Conservation (phyloP, 352 stramenopile genomes). For the Hyphochytrium catenoides region DNA sequence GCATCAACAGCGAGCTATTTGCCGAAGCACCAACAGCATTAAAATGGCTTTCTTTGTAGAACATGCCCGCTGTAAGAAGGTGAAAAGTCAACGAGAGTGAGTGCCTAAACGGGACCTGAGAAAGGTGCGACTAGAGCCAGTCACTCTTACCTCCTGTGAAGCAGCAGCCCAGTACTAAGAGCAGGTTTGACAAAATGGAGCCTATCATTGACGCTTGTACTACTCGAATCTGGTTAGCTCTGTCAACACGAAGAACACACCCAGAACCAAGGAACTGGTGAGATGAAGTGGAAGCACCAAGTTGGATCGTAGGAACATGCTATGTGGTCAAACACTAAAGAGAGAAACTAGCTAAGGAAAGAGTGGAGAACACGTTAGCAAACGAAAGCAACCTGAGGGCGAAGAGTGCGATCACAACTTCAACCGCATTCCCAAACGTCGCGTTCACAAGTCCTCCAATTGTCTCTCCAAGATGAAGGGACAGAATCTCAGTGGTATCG, state of each 20-base stretch:
- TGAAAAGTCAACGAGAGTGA: neutral
- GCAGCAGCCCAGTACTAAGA: constrained; percentile 87
- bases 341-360: too few relatives aligned
- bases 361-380: too few relatives aligned
- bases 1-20: constrained; percentile 80
- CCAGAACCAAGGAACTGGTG: too few relatives aligned
- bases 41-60: constrained; percentile 64
- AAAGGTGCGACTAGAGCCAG: constrained; percentile 24
- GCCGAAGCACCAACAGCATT: constrained; percentile 70
- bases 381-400: too few relatives aligned
- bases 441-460: constrained; percentile 92
- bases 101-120: neutral
- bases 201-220: constrained; percentile 90
- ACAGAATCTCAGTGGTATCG: constrained; percentile 88
- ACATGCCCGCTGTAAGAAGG: constrained; percentile 12
- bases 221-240: constrained; percentile 76
- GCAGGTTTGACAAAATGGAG: constrained; percentile 89
- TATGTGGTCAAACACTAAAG: too few relatives aligned
- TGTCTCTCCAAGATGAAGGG: constrained; percentile 85
- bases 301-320: too few relatives aligned
- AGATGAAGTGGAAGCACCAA: too few relatives aligned
- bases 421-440: constrained; percentile 91
- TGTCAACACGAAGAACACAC: too few relatives aligned
- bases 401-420: constrained; percentile 86
- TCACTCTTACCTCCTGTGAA: constrained; percentile 71